Evolutionary conservation across 208 protist species (phyloP).

Genomic region (Pavlovales sp.): DNA sequence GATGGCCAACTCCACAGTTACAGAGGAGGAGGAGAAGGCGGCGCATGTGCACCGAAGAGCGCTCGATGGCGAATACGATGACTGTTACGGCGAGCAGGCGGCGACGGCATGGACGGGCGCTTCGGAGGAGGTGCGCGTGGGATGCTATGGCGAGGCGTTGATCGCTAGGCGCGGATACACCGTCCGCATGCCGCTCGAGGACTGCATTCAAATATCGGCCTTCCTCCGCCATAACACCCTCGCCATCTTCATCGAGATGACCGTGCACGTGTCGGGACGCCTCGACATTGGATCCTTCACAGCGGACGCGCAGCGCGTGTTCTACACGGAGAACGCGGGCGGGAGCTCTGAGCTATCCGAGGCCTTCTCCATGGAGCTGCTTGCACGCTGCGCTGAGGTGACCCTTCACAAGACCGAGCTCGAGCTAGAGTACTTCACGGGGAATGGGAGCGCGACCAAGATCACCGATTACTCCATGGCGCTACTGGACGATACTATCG

Average conservation of each 20-base stretch:
- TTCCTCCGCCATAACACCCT: not conserved
- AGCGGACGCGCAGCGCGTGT: not conserved
- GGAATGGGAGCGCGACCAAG: not conserved
- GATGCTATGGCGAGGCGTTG: not conserved
- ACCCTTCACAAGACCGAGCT: constrained; percentile 40
- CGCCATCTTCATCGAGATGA: not conserved
- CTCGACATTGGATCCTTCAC: not conserved
- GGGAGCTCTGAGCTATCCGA: constrained; percentile 33
- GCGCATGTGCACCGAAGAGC: too few species aligned
- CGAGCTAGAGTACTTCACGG: constrained; percentile 36
- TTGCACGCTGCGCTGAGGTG: constrained; percentile 9
- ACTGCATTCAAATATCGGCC: not conserved
- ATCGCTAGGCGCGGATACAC: not conserved
- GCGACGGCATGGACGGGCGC: too few species aligned
- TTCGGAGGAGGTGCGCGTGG: not conserved
- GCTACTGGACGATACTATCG: not conserved
- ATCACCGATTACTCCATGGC: constrained; percentile 43
- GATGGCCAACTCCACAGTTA: too few species aligned
- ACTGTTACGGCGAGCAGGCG: too few species aligned
- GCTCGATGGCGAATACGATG: too few species aligned
- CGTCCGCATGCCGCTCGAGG: not conserved
- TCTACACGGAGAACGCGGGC: constrained; percentile 24
- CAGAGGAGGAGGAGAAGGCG: too few species aligned
- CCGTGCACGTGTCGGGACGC: not conserved
- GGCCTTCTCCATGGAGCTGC: constrained; percentile 43